Base-by-base conservation (phyloP, 768 basidiomycete genomes). In the Boletus speciosus region DNA sequence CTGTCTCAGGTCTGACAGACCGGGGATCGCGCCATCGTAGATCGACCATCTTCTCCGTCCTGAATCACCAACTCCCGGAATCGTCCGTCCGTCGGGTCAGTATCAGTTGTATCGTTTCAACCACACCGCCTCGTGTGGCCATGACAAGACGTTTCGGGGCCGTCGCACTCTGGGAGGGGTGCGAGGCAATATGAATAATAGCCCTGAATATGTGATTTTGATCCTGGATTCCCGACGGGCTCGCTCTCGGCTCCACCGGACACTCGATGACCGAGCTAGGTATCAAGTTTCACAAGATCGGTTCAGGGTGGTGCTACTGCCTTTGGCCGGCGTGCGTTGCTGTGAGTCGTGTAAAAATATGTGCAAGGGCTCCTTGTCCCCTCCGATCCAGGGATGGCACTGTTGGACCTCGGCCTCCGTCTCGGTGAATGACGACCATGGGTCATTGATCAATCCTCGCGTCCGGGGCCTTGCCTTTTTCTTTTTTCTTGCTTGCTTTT, bases 1-100 rank as follows among this genome's bases (percentile, higher is more conserved):
- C 52, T 50, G 49, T 55, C 40, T 51, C 53, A 57, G 34, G 52
- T 56, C 23, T 56, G 35, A 31, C 32, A 21, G 14, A 19, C 19
- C 32, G 32, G 27, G 47, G 38, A 60, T 60, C 41, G 25, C 23
- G 16, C 38, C 51, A 42, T 53, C 32, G 23, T 32, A 39, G 58
- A 40, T 49, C 42, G 16, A 6, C 25, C 43, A 5, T 16, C 12
- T 16, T 27, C n/a, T 6, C 12, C 5, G 15, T 27, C 10, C 19
- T 34, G 31, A 34, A 4, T 32, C 38, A 15, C 31, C 39, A 32
- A 36, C 16, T n/a, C 27, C 38, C 38, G 48, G 25, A 27, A 34
- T 37, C 38, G 32, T 32, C 53, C 51, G 53, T 29, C 9, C 4
- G 51, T 53, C 50, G 37, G 36, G 25, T 19, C 36, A 48, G 31